Conservation (phyloP, 2,329 filamentous ascomycete genomes). For the Chaetomiaceae sp. region DNA sequence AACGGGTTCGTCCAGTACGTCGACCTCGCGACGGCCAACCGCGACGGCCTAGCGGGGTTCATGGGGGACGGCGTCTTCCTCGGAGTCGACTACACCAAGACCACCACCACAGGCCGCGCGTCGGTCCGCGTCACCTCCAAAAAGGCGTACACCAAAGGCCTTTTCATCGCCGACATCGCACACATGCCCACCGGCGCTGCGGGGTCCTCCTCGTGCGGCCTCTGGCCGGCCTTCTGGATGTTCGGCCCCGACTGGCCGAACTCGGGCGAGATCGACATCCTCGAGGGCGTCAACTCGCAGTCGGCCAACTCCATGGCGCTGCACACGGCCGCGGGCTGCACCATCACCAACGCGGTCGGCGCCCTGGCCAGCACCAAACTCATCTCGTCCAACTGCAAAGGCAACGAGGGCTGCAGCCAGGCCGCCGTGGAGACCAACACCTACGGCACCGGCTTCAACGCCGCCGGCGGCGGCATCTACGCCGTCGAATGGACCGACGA, state of each 20-base stretch:
- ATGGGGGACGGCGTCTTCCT: constrained; percentile 56
- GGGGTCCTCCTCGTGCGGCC: constrained; percentile 48
- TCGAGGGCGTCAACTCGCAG: constrained; percentile 69
- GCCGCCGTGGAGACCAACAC: constrained; percentile 45
- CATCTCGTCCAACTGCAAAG: constrained; percentile 35
- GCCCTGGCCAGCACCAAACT: constrained; percentile 42
- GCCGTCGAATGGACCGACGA: constrained; percentile 70
- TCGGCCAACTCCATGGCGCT: constrained; percentile 59
- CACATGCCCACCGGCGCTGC: constrained; percentile 66
- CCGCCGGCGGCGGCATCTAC: constrained; percentile 63
- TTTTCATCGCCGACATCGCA: constrained; percentile 67
- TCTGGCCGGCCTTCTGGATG: constrained; percentile 71
- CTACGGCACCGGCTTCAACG: constrained; percentile 69
- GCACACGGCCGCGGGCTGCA: constrained; percentile 60
- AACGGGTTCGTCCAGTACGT: constrained; percentile 70
- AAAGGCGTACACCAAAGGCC: constrained; percentile 60
- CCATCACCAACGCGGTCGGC: constrained; percentile 46
- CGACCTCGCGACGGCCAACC: constrained; percentile 51
- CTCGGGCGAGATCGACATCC: constrained; percentile 72
- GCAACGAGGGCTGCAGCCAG: constrained; percentile 52
- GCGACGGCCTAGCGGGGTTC: constrained; percentile 54
- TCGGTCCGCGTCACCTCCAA: constrained; percentile 67
- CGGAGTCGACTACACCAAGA: constrained; percentile 60
- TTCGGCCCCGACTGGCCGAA: constrained; percentile 66
- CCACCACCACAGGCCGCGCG: constrained; percentile 55